Conservation (phyloP, 2,329 filamentous ascomycete genomes). For the Fusarium xyrophilum region DNA sequence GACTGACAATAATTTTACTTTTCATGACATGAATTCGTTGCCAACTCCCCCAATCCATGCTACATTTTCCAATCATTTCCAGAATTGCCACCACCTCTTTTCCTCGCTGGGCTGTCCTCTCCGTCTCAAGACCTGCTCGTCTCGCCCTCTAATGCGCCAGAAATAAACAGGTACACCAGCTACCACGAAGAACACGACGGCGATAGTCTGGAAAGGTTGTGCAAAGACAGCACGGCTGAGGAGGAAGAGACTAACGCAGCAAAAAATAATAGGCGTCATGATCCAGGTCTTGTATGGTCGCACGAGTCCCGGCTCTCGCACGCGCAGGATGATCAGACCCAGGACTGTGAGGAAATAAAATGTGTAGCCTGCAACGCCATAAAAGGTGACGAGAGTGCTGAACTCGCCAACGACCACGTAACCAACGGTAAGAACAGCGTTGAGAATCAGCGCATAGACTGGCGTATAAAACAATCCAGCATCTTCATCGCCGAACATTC, state of each 20-base stretch:
- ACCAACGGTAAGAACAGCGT: conserved; percentile 72
- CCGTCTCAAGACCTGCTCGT: conserved; percentile 56
- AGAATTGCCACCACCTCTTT: conserved; percentile 66
- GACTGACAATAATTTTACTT: neutral
- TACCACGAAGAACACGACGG: conserved; percentile 84
- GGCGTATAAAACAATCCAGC: conserved; percentile 90
- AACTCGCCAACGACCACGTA: conserved; percentile 93
- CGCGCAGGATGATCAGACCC: conserved; percentile 87
- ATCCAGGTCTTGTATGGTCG: conserved; percentile 97
- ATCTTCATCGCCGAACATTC: conserved; percentile 76
- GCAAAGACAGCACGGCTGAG: conserved; percentile 88
- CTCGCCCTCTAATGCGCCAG: conserved; percentile 77
- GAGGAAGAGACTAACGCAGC: conserved; percentile 93
- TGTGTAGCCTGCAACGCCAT: conserved; percentile 94
- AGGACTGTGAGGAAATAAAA: conserved; percentile 98
- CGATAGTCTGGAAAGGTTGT: conserved; percentile 86
- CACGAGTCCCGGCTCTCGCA: conserved; percentile 85
- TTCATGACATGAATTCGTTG: conserved; percentile 11
- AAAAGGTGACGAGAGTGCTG: conserved; percentile 90
- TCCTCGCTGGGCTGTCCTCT: conserved; percentile 41
- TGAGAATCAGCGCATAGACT: conserved; percentile 88
- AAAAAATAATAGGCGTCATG: conserved; percentile 95
- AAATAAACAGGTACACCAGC: conserved; percentile 88
- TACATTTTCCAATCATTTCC: conserved; percentile 49
- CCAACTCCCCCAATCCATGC: neutral